phyloP scores from a whole-genome alignment of 257 asterid genomes.

The Fraxinus excelsior region DNA sequence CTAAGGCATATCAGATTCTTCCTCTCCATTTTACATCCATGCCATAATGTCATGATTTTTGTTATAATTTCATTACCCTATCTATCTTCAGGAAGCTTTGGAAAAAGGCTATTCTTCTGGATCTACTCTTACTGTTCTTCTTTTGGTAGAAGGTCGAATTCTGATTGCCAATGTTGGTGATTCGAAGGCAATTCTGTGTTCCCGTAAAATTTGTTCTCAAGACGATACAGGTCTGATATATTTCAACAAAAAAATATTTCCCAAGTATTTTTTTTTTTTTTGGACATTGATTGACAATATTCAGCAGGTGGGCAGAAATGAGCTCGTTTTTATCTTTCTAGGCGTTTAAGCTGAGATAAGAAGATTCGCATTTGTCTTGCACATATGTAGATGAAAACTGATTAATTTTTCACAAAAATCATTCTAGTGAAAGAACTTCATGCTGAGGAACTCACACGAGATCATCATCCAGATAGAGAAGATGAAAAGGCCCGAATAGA shows the following conservation, averaged over 20 bases:
- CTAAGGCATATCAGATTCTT: constrained; percentile 39
- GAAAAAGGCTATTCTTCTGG: constrained; percentile 54
- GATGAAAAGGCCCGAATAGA: constrained; percentile 73
- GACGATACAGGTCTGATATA: constrained; percentile 38
- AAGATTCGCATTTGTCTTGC: neutral
- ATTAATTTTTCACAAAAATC: neutral
- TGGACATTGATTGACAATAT: neutral
- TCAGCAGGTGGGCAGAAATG: neutral
- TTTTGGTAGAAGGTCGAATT: constrained; percentile 49
- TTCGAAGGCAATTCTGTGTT: constrained; percentile 74
- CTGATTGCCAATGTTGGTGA: constrained; percentile 68
- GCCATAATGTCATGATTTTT: constrained; percentile 13
- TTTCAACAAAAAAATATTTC: constrained; percentile 1
- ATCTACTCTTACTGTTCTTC: constrained; percentile 56
- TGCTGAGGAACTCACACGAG: constrained; percentile 64
- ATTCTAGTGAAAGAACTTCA: constrained; percentile 23
- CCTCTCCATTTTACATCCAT: constrained; percentile 11
- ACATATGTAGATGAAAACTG: neutral
- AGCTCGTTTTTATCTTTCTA: neutral
- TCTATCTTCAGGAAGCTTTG: constrained; percentile 60
- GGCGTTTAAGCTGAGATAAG: neutral
- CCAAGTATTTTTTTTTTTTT: too few species aligned
- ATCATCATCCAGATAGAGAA: constrained; percentile 69
- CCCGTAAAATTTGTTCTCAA: constrained; percentile 30
- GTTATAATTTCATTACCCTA: constrained; percentile 20